Evolutionary conservation across 148 eudicot species (phyloP).

Genomic region (Cornus kousa): DNA sequence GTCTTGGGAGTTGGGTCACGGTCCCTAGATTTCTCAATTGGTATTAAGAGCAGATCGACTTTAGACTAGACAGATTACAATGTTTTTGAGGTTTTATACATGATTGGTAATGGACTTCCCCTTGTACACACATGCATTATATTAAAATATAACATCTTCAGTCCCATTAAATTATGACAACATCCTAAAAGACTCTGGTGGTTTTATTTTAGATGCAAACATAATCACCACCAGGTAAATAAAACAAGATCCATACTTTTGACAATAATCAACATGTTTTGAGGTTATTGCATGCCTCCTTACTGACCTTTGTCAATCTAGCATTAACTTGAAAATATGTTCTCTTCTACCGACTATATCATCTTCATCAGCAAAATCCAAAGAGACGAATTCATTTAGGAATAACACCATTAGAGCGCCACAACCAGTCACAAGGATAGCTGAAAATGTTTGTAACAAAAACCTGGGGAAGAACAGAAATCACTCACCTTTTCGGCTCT

Average conservation of each 20-base stretch:
- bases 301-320: background rate
- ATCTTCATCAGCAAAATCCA: background rate
- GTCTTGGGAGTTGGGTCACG: too few relatives aligned
- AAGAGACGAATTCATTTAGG: background rate
- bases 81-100: too few relatives aligned
- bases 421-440: background rate
- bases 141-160: background rate
- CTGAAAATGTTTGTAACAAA: background rate
- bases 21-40: too few relatives aligned
- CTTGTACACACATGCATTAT: too few relatives aligned
- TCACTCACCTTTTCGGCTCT: conserved; percentile 74
- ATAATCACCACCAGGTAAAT: background rate
- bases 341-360: background rate
- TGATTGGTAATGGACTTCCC: too few relatives aligned
- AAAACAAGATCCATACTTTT: too few relatives aligned
- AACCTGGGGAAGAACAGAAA: background rate
- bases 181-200: background rate
- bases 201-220: background rate
- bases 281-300: background rate
- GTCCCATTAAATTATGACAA: background rate
- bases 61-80: too few relatives aligned
- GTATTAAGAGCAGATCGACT: too few relatives aligned
- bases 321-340: background rate
- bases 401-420: background rate
- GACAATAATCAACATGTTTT: too few relatives aligned